These are phyloP conservation scores for Sisymbrium irio DNA, from an alignment of 345 rosid genomes.

Conservation along the genomic window DNA sequence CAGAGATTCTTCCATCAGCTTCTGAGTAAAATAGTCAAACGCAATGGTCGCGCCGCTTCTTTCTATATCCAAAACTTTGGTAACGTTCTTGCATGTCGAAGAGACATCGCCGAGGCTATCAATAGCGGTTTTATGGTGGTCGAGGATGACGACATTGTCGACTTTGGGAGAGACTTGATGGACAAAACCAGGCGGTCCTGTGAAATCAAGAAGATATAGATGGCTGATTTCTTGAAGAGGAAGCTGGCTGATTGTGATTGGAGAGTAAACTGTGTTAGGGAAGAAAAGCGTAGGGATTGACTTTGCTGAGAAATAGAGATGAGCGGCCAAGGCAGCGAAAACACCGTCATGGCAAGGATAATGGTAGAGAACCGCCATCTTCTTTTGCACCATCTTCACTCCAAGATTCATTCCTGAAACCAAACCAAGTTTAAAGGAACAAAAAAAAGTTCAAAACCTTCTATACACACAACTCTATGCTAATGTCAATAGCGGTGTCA, in stretches of 20 bases:
- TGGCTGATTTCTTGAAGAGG: conserved; percentile 55
- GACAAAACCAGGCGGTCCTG: conserved; percentile 62
- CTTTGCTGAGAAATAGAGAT: conserved; percentile 61
- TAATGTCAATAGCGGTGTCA: background rate
- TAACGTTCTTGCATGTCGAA: conserved; percentile 44
- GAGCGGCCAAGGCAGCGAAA: conserved; percentile 72
- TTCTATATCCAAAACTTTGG: conserved; percentile 49
- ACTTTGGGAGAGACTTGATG: conserved; percentile 50
- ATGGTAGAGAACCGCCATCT: conserved; percentile 63
- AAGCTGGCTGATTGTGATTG: conserved; percentile 50
- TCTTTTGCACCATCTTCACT: conserved; percentile 38
- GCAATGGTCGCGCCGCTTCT: conserved; percentile 86
- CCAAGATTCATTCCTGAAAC: conserved; percentile 26
- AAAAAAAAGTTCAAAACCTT: background rate
- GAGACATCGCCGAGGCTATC: conserved; percentile 40
- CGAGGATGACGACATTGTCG: conserved; percentile 51
- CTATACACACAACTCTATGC: background rate
- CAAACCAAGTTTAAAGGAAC: background rate
- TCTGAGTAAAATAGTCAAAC: conserved; percentile 61
- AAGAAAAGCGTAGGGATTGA: conserved; percentile 51
- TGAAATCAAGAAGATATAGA: conserved; percentile 73
- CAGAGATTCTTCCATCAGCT: conserved; percentile 29
- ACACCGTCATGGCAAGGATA: conserved; percentile 84
- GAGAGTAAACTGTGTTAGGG: conserved; percentile 68
- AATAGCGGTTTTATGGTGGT: conserved; percentile 71